Percentiles rank a stretch among this genome's conserved stretches.
Conservation (phyloP, 345 rosid genomes). For the Arabidopsis suecica region DNA sequence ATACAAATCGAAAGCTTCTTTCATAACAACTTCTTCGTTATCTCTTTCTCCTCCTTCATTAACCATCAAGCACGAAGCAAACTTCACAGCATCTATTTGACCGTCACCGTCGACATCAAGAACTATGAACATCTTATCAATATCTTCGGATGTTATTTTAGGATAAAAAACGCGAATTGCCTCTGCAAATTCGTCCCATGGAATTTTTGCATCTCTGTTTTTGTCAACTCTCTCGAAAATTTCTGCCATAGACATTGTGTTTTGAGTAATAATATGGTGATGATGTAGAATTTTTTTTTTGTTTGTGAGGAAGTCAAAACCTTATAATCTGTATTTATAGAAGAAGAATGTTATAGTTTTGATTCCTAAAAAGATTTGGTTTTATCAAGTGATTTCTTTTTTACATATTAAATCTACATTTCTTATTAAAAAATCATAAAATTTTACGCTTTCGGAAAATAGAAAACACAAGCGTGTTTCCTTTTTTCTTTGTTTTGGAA, state of each 20-base stretch:
- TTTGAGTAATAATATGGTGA: neutral
- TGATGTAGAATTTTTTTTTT: neutral
- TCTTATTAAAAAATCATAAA: too few species aligned
- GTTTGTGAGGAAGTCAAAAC: neutral
- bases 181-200: constrained; percentile 33
- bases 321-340: constrained; percentile 19
- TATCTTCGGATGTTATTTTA: neutral
- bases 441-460: too few species aligned
- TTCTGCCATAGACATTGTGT: neutral
- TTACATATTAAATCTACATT: neutral
- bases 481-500: neutral
- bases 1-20: constrained; percentile 27
- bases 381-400: neutral
- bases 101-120: constrained; percentile 21
- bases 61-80: neutral
- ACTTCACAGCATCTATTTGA: constrained; percentile 7
- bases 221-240: constrained; percentile 19
- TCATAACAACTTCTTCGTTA: neutral
- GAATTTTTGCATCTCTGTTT: constrained; percentile 34
- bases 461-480: too few species aligned
- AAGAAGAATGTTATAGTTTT: neutral
- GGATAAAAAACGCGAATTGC: constrained; percentile 32
- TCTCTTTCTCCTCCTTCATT: neutral
- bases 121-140: constrained; percentile 32
- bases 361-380: neutral